Conservation (phyloP, 305 asterid species). For the Stenogyne calaminthoides region DNA sequence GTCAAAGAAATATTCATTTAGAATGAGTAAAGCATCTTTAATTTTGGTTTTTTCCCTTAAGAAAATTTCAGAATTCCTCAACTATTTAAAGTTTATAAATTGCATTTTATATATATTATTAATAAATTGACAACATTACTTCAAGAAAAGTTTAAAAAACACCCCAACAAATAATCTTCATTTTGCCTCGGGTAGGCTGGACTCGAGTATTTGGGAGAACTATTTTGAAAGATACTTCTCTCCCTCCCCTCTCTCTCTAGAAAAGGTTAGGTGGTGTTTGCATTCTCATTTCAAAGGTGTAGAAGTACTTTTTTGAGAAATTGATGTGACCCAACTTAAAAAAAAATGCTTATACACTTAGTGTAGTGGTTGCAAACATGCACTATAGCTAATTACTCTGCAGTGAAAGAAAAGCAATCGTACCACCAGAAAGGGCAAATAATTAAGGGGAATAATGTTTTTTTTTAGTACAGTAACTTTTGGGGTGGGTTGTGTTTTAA, state of each 20-base stretch:
- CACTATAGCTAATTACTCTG: neutral
- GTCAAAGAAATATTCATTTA: constrained; percentile 25
- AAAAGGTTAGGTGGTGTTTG: no score
- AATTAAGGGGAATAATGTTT: no score
- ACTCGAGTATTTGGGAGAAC: neutral
- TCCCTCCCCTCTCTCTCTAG: neutral
- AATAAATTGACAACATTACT: neutral
- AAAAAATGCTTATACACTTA: no score
- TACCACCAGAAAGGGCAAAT: no score
- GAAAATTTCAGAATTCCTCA: neutral
- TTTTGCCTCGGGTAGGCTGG: neutral
- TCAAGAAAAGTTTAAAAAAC: neutral
- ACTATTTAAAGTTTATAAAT: neutral
- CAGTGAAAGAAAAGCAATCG: neutral
- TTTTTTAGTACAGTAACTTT: no score
- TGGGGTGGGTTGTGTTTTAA: no score
- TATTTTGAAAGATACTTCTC: neutral
- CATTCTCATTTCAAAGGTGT: no score
- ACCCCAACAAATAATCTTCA: neutral
- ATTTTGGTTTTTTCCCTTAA: constrained; percentile 6
- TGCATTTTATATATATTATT: neutral
- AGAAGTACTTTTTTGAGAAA: no score
- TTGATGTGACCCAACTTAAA: no score
- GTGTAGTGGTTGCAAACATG: no score
- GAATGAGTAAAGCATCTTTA: constrained; percentile 11